Evolutionary conservation across 352 stramenopile genomes (phyloP).

Genomic region (Phytopythium chamaehyphon): DNA sequence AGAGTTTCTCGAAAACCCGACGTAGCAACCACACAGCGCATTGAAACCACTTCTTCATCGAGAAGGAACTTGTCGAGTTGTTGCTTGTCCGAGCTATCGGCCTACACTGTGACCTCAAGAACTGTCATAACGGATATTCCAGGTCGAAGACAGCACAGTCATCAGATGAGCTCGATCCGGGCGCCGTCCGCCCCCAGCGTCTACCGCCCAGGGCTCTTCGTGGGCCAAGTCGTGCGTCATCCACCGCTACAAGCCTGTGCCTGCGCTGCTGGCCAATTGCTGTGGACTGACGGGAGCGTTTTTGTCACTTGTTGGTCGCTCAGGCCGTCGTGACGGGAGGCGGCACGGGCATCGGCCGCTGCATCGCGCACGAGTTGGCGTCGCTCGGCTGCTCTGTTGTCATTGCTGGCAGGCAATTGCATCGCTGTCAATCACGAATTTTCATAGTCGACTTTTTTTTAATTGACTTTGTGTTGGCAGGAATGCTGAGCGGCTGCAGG

Average conservation of each 20-base stretch:
- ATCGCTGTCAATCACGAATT: background rate
- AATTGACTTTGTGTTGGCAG: no score
- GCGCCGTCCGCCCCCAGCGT: constrained; percentile 30
- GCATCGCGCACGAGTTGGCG: constrained; percentile 68
- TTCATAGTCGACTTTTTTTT: no score
- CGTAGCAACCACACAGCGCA: no score
- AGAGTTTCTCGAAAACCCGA: no score
- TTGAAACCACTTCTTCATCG: no score
- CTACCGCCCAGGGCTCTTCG: constrained; percentile 53
- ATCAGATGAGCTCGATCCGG: constrained; percentile 14
- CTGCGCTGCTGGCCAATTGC: background rate
- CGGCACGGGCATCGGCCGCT: constrained; percentile 75
- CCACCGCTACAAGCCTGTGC: background rate
- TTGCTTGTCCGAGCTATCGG: no score
- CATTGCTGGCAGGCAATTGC: constrained; percentile 43
- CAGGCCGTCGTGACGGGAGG: constrained; percentile 73
- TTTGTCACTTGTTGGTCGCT: background rate
- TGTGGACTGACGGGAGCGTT: background rate
- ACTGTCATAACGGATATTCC: no score
- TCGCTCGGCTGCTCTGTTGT: constrained; percentile 65
- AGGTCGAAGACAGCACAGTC: no score
- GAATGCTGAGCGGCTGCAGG: constrained; percentile 62
- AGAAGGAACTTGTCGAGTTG: no score
- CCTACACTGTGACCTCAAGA: no score
- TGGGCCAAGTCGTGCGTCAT: constrained; percentile 51